Percentiles rank a stretch among this genome's conserved stretches.
phyloP scores from a whole-genome alignment of 1,284 basidiomycete species.

The Termitomyces sp. region DNA sequence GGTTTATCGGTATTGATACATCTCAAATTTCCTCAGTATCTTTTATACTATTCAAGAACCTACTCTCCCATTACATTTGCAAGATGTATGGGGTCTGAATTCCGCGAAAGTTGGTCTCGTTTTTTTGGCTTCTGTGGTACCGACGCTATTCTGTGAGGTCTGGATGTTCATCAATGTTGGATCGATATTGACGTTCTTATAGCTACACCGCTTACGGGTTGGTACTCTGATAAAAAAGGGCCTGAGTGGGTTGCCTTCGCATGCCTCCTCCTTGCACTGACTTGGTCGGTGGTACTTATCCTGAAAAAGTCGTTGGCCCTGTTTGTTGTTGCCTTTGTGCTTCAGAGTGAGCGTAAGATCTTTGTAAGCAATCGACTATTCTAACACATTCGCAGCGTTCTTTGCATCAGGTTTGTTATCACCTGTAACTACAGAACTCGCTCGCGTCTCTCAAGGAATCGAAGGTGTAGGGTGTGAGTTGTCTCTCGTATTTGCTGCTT shows the following conservation, averaged over 20 bases:
- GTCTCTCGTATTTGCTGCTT: neutral
- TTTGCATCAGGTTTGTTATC: conserved; percentile 53
- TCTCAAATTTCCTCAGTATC: conserved; percentile 32
- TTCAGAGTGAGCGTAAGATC: conserved; percentile 42
- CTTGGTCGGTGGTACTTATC: conserved; percentile 62
- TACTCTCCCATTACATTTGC: conserved; percentile 62
- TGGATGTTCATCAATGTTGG: neutral
- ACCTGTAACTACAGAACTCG: conserved; percentile 61
- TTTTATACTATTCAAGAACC: conserved; percentile 55
- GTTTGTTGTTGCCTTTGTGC: conserved; percentile 56
- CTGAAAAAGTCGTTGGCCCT: conserved; percentile 47
- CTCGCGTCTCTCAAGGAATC: conserved; percentile 46
- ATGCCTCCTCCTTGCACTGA: conserved; percentile 50
- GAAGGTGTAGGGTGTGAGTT: conserved; percentile 63
- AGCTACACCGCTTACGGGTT: conserved; percentile 63
- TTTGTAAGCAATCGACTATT: neutral
- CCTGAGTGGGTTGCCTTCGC: conserved; percentile 50
- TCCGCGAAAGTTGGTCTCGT: conserved; percentile 64
- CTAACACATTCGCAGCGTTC: conserved; percentile 39
- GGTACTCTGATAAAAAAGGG: conserved; percentile 57
- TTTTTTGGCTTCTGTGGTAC: conserved; percentile 66
- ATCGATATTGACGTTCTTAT: neutral
- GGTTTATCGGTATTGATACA: neutral
- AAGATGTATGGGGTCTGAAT: conserved; percentile 54
- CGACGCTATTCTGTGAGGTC: conserved; percentile 56